phyloP scores from a whole-genome alignment of 306 rosid species.

The Carpinus viminea region DNA sequence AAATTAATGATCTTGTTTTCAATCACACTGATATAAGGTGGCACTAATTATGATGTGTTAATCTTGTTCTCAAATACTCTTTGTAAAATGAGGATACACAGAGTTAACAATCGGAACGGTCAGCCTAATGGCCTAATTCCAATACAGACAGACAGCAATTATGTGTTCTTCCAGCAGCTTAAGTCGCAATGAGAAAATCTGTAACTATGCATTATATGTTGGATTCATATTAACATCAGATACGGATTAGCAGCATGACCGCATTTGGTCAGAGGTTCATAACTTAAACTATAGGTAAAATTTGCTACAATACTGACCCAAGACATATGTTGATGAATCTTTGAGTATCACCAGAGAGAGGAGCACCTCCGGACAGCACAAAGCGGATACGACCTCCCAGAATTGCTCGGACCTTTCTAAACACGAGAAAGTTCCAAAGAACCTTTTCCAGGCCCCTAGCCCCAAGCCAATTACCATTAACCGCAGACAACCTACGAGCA shows the following conservation, averaged over 20 bases:
- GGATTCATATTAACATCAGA: background rate
- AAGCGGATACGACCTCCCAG: constrained; percentile 88
- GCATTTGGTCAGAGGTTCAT: too few species aligned
- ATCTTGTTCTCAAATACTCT: too few species aligned
- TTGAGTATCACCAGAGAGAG: constrained; percentile 88
- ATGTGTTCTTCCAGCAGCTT: background rate
- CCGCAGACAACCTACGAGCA: constrained; percentile 76
- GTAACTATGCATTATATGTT: background rate
- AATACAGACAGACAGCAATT: background rate
- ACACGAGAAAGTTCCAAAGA: constrained; percentile 79
- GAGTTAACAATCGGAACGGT: too few species aligned
- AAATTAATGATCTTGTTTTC: too few species aligned
- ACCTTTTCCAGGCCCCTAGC: constrained; percentile 87
- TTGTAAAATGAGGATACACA: too few species aligned
- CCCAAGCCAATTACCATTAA: constrained; percentile 95
- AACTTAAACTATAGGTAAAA: background rate
- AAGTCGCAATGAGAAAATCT: background rate
- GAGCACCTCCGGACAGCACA: constrained; percentile 96
- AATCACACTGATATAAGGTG: too few species aligned
- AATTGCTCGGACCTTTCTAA: constrained; percentile 82
- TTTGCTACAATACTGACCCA: constrained; percentile 49
- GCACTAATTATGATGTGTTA: too few species aligned
- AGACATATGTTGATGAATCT: constrained; percentile 98
- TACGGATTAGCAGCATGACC: too few species aligned
- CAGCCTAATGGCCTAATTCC: background rate